Base-by-base conservation (phyloP, 306 rosid species). In the Pyrus communis region DNA sequence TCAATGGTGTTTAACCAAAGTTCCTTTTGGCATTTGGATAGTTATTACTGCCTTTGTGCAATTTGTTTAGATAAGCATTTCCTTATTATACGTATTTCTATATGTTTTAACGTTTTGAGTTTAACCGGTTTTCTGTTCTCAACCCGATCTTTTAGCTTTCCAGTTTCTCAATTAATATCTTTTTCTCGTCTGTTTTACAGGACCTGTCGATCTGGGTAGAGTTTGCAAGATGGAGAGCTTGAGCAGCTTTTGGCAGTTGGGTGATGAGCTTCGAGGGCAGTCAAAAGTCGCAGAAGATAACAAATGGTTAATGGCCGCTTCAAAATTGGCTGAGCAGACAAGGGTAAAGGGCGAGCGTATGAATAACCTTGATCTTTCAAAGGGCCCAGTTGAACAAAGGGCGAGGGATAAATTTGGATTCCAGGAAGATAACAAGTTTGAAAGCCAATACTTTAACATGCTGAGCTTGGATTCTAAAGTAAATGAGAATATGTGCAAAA, bases 221-320 rank as follows among this genome's bases (percentile, higher is more conserved):
- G 67, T 85, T 85, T 86, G 82, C 82, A 74, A 84, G 81, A 91
- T 91, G 93, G 99, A 89, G 75, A 90, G 66, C 86, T 79, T 90
- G 84, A 77, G 82, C 69, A 92, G 97, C 91, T 96, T 89, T 80
- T 96, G 98, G 98, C 99, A 96, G 73, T 80, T 96, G 83, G 98
- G 98, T 8, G 98, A 92, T 42, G 97, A 96, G 82, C 99, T 96
- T 69, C 98, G 99, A 7, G 99, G 98, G 69, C 99, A 92, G 84
- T 83, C 93, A 1, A 96, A 92, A 86, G 87, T 83, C 33, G 88
- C 98, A 4, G 99, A 96, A 84, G 99, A 96, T 88, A 90, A 96
- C 82, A 90, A 91, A 79, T 96, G 99, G 99, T 78, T 84, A 9
- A 78, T 93, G 91, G 99, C 81, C 67, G 97, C 98, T 77, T 96